Base-by-base conservation (phyloP, 148 eudicot genomes). In the Rhododendron molle region DNA sequence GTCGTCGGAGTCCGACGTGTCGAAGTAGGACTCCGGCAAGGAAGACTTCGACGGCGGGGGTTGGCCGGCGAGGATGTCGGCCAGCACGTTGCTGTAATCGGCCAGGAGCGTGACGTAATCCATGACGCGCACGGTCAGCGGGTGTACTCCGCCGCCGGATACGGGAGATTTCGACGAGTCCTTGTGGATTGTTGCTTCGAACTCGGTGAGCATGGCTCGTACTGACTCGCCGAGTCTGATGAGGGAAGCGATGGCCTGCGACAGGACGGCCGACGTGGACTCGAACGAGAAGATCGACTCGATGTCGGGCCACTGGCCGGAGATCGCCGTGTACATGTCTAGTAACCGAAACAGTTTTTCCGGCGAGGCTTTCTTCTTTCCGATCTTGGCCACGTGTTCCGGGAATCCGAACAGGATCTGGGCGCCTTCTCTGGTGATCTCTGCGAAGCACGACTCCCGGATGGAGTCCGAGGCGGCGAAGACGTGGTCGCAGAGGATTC, bases 301-400 rank as follows among this genome's bases (percentile, higher is more conserved):
- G 18, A 97, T 89, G 9, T 92, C 93, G 2, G 87, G 89, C 84
- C 90, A 87, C 1, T 86, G 44, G 0, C 92, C 84, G 14, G 91
- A 67, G 12, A 94, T 87, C 0, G 89, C 89, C 0, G 90, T 85
- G 86, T 95, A 94, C 88, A 97, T 91, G 49, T 92, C 93, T 14
- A 97, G 98, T 9, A 58, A n/a, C 0, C 91, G 91, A 88, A 92
- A 92, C 2, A 93, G n/a, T 79, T 88, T 97, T 3, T 91, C 98
- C 20, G 94, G 95, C 16, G 87, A 76, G 18, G 3, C 54, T 83
- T 89, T 28, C 46, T 76, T 88, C 78, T 88, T 90, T 52, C 78
- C 76, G 85, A 60, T 74, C 62, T 84, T 92, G 21, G 90, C 88
- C 26, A 89, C 86, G 10, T 15, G 43, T 85, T 92, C 92, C 0